Evolutionary conservation across 805 yeast species (phyloP).

Genomic region (Blastobotrys robertii): DNA sequence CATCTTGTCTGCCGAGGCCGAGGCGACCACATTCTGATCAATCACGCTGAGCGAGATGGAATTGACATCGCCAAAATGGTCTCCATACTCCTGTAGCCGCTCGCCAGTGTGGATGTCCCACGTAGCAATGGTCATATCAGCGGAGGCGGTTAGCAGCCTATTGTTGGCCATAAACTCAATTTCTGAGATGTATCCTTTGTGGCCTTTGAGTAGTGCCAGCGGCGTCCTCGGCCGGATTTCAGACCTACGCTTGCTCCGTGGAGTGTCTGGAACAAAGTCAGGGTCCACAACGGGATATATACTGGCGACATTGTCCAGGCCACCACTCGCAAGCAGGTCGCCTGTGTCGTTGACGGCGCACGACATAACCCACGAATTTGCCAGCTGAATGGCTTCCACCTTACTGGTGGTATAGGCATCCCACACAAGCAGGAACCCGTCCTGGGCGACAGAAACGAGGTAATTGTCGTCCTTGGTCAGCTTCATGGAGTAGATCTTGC

Average conservation of each 20-base stretch:
- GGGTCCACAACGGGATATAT: constrained; percentile 35
- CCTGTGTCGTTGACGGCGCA: constrained; percentile 67
- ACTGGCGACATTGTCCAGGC: constrained; percentile 71
- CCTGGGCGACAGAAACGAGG: constrained; percentile 70
- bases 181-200: constrained; percentile 71
- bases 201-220: constrained; percentile 60
- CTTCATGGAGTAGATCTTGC: constrained; percentile 56
- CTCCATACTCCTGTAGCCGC: constrained; percentile 25
- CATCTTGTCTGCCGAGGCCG: constrained; percentile 66
- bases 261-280: neutral
- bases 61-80: constrained; percentile 40
- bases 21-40: constrained; percentile 45
- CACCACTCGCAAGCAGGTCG: constrained; percentile 64
- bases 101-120: constrained; percentile 71
- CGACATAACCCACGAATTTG: constrained; percentile 68
- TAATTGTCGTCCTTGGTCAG: constrained; percentile 59
- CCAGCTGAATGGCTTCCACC: constrained; percentile 57
- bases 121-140: constrained; percentile 67
- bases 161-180: constrained; percentile 54
- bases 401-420: constrained; percentile 66
- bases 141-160: constrained; percentile 59
- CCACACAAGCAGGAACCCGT: constrained; percentile 80
- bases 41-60: constrained; percentile 56
- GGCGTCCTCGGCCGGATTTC: constrained; percentile 24
- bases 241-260: neutral